phyloP scores from a whole-genome alignment of 768 basidiomycete genomes.

The Rhodotorula taiwanensis region DNA sequence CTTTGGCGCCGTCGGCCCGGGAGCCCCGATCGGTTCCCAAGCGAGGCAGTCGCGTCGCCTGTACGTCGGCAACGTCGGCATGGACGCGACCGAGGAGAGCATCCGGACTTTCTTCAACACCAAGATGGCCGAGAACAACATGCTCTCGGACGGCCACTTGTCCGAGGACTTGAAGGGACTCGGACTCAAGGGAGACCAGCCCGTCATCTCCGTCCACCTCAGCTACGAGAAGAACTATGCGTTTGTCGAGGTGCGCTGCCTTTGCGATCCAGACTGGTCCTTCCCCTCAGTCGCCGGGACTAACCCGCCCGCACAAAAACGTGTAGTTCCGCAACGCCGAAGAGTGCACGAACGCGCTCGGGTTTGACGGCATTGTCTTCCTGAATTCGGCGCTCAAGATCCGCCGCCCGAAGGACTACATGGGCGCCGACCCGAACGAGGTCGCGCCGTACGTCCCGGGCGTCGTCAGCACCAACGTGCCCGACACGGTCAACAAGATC shows the following conservation, averaged over 20 bases:
- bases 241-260: conserved; percentile 75
- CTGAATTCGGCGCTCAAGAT: conserved; percentile 93
- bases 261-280: neutral
- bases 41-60: conserved; percentile 85
- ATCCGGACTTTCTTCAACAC: conserved; percentile 88
- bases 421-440: conserved; percentile 60
- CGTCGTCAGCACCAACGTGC: conserved; percentile 91
- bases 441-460: conserved; percentile 76
- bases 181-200: conserved; percentile 65
- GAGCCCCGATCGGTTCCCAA: conserved; percentile 34
- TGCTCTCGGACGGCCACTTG: conserved; percentile 45
- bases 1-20: conserved; percentile 51
- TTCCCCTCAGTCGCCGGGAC: neutral
- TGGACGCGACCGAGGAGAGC: conserved; percentile 87
- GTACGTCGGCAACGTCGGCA: conserved; percentile 94
- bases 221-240: conserved; percentile 99
- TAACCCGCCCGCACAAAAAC: conserved; percentile 6
- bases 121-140: conserved; percentile 87
- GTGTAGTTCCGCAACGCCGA: conserved; percentile 92
- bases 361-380: conserved; percentile 95
- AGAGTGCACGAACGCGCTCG: conserved; percentile 93
- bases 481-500: conserved; percentile 95
- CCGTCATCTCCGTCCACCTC: conserved; percentile 87
- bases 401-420: conserved; percentile 94
- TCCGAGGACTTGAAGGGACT: conserved; percentile 41